Evolutionary conservation across 805 yeast species (phyloP).

Genomic region (Spathaspora gorwiae): DNA sequence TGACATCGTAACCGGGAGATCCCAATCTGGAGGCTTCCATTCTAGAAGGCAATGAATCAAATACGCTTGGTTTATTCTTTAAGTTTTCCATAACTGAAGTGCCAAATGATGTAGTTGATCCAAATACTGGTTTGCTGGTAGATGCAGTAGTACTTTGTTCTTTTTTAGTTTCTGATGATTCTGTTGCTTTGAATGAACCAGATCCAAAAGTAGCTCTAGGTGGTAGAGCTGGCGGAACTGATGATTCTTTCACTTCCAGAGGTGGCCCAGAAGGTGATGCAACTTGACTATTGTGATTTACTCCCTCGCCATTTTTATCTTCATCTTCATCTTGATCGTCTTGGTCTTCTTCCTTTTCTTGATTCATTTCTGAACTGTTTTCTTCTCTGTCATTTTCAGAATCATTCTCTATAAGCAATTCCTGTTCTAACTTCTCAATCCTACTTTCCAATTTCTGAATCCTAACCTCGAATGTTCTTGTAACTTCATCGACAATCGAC

Average conservation of each 20-base stretch:
- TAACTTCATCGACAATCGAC: constrained; percentile 28
- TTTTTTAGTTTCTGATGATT: constrained; percentile 10
- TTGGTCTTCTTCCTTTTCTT: neutral
- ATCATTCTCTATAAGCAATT: constrained; percentile 2
- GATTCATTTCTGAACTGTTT: neutral
- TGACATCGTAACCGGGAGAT: neutral
- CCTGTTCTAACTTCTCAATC: constrained; percentile 5
- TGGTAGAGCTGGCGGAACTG: constrained; percentile 8
- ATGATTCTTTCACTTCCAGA: neutral
- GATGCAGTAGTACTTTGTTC: constrained; percentile 1
- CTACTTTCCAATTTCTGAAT: constrained; percentile 5
- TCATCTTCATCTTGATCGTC: neutral
- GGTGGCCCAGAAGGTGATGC: neutral
- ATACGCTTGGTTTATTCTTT: constrained; percentile 22
- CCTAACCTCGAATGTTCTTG: constrained; percentile 13
- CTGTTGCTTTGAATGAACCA: constrained; percentile 16
- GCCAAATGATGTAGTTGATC: constrained; percentile 40
- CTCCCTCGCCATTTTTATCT: neutral
- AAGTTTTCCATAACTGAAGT: constrained; percentile 19
- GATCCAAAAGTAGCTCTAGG: constrained; percentile 17
- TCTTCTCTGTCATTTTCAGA: neutral
- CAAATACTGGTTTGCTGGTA: constrained; percentile 28
- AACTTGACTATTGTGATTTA: neutral
- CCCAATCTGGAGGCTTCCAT: constrained; percentile 3
- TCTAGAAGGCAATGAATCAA: constrained; percentile 18